Conservation (phyloP, 1,284 basidiomycete species). For the Ceratobasidium sp. region DNA sequence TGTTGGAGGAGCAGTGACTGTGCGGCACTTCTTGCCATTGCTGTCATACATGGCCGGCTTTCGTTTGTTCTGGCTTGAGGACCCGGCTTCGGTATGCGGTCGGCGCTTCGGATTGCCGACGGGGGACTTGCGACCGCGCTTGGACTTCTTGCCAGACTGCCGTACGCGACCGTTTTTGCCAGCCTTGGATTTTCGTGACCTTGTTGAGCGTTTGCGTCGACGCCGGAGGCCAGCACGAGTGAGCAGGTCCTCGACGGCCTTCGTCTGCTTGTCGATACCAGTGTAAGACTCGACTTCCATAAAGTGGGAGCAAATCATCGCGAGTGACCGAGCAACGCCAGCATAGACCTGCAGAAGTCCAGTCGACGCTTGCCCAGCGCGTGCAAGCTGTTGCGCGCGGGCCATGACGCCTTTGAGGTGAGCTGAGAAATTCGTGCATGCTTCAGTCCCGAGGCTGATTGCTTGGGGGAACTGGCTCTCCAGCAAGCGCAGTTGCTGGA, state of each 20-base stretch:
- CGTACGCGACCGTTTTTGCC: slow-evolving; percentile 22
- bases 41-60: not conserved
- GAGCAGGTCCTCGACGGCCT: not conserved
- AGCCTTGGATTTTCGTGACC: slow-evolving; percentile 35
- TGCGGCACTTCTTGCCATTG: slow-evolving; percentile 27
- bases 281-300: not conserved
- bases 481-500: slow-evolving; percentile 11
- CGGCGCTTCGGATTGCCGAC: slow-evolving; percentile 40
- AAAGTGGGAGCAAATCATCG: not conserved
- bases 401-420: not conserved
- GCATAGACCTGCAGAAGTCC: not conserved
- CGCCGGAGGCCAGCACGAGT: not conserved
- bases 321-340: not conserved
- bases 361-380: not conserved
- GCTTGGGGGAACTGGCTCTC: slow-evolving; percentile 4
- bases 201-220: slow-evolving; percentile 20
- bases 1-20: slow-evolving; percentile 36
- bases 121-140: slow-evolving; percentile 36
- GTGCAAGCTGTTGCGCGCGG: not conserved
- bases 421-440: not conserved
- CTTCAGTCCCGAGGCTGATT: not conserved
- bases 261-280: not conserved
- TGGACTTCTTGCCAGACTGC: slow-evolving; percentile 40
- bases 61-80: not conserved
- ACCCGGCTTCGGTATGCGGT: not conserved